Evolutionary conservation across 148 eudicot genomes (phyloP).

Genomic region (Vaccinium macrocarpon): DNA sequence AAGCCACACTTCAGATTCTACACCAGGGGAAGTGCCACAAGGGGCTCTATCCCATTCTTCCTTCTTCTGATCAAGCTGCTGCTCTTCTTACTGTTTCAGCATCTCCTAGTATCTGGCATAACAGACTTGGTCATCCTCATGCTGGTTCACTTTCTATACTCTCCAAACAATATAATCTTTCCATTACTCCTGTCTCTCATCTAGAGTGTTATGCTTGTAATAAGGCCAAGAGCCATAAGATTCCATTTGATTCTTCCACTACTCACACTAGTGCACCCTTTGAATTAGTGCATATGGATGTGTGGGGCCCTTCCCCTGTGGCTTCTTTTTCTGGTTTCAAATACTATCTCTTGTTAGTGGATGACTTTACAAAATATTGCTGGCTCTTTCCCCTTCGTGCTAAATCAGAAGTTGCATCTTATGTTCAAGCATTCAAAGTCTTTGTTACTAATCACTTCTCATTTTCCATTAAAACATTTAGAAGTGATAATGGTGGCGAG

Average conservation of each 20-base stretch:
- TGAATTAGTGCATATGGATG: neutral
- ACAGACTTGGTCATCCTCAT: neutral
- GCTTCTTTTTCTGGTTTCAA: neutral
- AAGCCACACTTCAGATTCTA: neutral
- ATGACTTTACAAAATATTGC: neutral
- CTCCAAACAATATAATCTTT: too few relatives aligned
- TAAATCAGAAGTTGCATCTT: neutral
- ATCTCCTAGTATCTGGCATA: neutral
- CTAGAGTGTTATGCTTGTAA: neutral
- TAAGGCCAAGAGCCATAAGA: neutral
- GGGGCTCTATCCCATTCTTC: neutral
- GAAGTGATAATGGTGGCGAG: neutral
- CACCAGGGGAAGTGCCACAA: neutral
- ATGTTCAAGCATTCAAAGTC: neutral
- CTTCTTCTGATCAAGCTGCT: neutral
- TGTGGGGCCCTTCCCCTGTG: neutral
- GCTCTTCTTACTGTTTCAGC: too few relatives aligned
- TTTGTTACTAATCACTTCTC: neutral
- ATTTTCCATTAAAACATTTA: neutral
- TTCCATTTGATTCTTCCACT: neutral
- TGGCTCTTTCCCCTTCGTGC: neutral
- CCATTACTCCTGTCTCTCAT: too few relatives aligned
- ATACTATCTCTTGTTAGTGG: neutral
- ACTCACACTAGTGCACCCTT: neutral
- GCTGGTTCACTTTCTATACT: too few relatives aligned